Evolutionary conservation across 148 eudicot genomes (phyloP).

Genomic region (Arbutus unedo): DNA sequence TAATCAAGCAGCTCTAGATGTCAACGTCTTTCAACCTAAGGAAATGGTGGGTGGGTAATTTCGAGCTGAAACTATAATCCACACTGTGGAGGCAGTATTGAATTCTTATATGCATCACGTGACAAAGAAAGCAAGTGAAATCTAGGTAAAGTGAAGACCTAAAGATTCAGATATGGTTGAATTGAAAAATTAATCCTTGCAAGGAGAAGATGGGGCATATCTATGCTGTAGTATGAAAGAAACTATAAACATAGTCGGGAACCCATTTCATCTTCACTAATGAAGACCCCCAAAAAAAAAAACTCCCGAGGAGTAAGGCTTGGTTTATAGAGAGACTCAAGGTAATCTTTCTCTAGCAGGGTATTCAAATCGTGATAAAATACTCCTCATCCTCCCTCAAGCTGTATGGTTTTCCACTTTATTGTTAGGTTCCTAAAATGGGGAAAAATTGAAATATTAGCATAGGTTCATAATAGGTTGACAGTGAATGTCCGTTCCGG

Average conservation of each 20-base stretch:
- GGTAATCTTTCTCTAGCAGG: neutral
- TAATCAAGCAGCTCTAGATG: neutral
- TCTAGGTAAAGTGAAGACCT: neutral
- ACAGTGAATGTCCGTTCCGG: too few species aligned
- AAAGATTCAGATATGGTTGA: neutral
- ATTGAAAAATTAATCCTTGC: neutral
- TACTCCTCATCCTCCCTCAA: neutral
- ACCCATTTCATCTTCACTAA: neutral
- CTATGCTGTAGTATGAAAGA: neutral
- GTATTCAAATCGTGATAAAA: neutral
- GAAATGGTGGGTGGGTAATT: neutral
- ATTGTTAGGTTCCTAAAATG: too few species aligned
- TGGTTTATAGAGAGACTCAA: neutral
- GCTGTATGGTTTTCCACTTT: too few species aligned
- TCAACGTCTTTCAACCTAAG: neutral
- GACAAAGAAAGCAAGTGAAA: neutral
- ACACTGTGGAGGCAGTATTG: neutral
- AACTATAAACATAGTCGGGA: neutral
- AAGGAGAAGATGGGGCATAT: neutral
- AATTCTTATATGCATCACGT: neutral
- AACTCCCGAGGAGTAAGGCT: neutral
- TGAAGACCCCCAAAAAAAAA: too few species aligned
- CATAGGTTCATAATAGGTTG: too few species aligned
- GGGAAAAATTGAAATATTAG: too few species aligned
- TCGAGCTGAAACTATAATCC: neutral